Percentiles rank a stretch among this genome's conserved stretches.
These are phyloP conservation scores for Aspergillus mulundensis DNA, from an alignment of 495 filamentous ascomycete species.

Conservation along the genomic window DNA sequence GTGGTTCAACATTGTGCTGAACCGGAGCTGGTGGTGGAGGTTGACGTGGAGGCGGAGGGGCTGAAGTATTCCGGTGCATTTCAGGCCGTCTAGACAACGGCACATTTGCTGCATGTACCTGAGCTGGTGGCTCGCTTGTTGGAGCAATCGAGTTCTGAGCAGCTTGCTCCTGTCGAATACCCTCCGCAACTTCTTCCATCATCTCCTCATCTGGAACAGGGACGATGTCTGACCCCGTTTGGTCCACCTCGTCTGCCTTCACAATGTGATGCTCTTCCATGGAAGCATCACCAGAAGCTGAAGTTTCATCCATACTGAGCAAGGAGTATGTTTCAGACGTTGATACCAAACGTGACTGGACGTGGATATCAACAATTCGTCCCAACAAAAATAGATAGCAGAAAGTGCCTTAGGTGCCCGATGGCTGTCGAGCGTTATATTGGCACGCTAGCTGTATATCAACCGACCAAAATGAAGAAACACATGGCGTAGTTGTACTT, in stretches of 20 bases:
- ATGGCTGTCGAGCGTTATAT: too few relatives aligned
- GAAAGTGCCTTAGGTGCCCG: neutral
- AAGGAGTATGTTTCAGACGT: conserved; percentile 3
- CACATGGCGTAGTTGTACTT: neutral
- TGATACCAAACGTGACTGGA: conserved; percentile 2
- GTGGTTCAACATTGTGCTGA: conserved; percentile 40
- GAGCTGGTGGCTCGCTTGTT: conserved; percentile 5
- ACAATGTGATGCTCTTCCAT: conserved; percentile 44
- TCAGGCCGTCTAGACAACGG: conserved; percentile 45
- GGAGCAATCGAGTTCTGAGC: conserved; percentile 14
- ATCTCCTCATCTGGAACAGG: conserved; percentile 46
- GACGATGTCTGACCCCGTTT: conserved; percentile 51
- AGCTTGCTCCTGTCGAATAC: conserved; percentile 43
- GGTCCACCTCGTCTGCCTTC: conserved; percentile 53
- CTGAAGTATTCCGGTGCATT: conserved; percentile 51
- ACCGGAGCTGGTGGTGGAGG: conserved; percentile 54
- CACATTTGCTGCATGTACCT: conserved; percentile 19
- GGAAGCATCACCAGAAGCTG: conserved; percentile 19
- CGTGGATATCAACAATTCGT: neutral
- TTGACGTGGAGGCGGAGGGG: conserved; percentile 56
- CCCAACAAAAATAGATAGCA: neutral
- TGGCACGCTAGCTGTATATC: neutral
- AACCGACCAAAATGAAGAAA: neutral
- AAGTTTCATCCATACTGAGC: conserved; percentile 29
- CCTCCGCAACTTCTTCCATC: conserved; percentile 47